Base-by-base conservation (phyloP, 202 grass and related monocot genomes). In the Setaria italica region DNA sequence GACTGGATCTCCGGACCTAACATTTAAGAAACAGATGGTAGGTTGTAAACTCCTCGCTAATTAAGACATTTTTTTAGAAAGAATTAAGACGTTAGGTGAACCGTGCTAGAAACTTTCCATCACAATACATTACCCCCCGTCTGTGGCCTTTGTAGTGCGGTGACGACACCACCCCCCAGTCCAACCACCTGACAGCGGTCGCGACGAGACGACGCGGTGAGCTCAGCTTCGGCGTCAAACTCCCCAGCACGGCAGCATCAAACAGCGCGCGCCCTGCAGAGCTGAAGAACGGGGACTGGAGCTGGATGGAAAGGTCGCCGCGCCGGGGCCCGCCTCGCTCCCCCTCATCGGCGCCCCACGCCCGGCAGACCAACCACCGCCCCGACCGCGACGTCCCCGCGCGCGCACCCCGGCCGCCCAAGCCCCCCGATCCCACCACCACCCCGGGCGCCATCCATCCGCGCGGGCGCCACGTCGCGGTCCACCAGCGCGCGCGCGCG, bases 381-480 rank as follows among this genome's bases (percentile, higher is more conserved):
- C 6, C 45, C 68, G 69, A 89, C 20, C 3, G 77, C 35, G 88
- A 89, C 78, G 87, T 13, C 62, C 33, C 11, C 84, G 4, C 65
- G 35, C 57, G 11, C 70, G 58, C 58, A 11, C 56, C 56, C 54
- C 5, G 1, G 17, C 16, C 53, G 47, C 47, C 53, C 16, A 1
- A 50, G 9, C 2, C 50, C 15, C 50, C 15, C 13, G 50, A 4
- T 1, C 50, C 50, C 50, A 4, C 50, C 14, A 13, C 12, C 50
- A 11, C 50, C 50, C 0, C 15, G 13, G 14, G 50, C 50, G 51
- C 15, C 15, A 46, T 46, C 43, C 43, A 46, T 54, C 47, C 59
- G 1, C 56, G 6, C 53, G 64, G 12, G 29, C 60, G 85, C 29
- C 85, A 75, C 33, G 60, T 69, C 17, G 41, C 50, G 63, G 32